Evolutionary conservation across 2,329 filamentous ascomycete genomes (phyloP), one percentile per base, ranked within the genome.

Genomic region (Rutstroemia sydowiana): DNA sequence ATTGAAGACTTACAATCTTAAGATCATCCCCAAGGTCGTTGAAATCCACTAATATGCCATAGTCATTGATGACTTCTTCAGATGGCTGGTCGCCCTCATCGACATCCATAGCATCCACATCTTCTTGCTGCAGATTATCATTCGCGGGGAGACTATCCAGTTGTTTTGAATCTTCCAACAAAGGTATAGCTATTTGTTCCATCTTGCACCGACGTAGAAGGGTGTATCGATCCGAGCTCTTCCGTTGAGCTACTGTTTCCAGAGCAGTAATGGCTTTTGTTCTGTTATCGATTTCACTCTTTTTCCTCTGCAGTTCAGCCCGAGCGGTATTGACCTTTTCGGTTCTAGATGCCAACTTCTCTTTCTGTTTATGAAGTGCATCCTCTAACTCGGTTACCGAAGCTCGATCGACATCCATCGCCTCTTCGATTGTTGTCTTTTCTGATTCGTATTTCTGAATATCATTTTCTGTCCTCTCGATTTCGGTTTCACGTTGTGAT

Each of bases 1-100:
- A 47, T 16, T 46, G 36, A 10, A 73, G 79, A 73, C 80, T 69
- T 71, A 88, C 87, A 63, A 85, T 78, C 70, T 88, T 88, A 30
- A 96, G 74, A 41, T 95, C 88, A 13, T 91, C 87, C 44, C 90
- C 85, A 5, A 98, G 77, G 31, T 79, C 77, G 43, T 85, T 81
- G 69, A 95, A 98, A 68, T 95, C 84, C 48, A 95, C 80, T 52
- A 88, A 83, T 59, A 98, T 95, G 50, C 93, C 93, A 65, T 95
- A 90, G 66, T 97, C 88, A 57, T 95, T 84, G 56, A 92, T 77
- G 34, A 82, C 79, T 48, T 84, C 79, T 45, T 78, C 76, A 65
- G 83, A 77, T 7, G 81, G 78, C 34, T 84, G 83, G 5, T 73
- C 81, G 4, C 72, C 80, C 51, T 87, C 87, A 57, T 97, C 93